Base-by-base conservation (phyloP, 352 stramenopile genomes). In the Phytopythium delawarense region DNA sequence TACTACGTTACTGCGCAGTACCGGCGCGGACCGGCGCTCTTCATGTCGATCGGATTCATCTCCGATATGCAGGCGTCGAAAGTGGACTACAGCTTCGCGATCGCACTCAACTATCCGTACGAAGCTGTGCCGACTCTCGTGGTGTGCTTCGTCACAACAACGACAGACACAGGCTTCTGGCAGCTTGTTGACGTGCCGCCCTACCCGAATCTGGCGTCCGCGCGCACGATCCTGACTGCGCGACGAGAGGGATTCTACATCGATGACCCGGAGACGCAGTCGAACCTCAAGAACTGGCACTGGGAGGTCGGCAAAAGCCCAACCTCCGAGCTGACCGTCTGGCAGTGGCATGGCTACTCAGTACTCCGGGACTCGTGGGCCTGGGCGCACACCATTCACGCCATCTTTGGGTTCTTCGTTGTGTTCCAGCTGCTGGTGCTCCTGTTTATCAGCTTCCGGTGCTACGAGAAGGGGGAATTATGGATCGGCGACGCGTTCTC, bases 401-500 rank as follows among this genome's bases (percentile, higher is more conserved):
- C 79, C 2, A 15, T 72, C n/a, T 81, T 87, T 34, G 78, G 64
- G 2, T n/a, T 75, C 12, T 66, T 84, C 39, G 64, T 68, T 30
- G 30, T 81, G 0, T 76, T 81, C 49, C 69, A 71, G 30, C 28
- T 88, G 0, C 51, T 66, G n/a, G 20, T 86, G 28, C 57, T 84
- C 4, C 46, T 79, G 5, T 61, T 87, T 4, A 59, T 76, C 4
- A 73, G 75, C 32, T 73, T 67, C 7, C 65, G 69, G 21, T 79
- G 76, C 20, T 54, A 76, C 5, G 18, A 56, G 0, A 59, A 67
- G 11, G 69, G 67, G 4, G 66, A 71, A 44, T 53, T 84, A 35
- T 88, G 73, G 76, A 63, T 84, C 28, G 76, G 76, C 30, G 73
- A 82, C 21, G 73, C 76, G 1, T 84, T 84, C 48, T 63, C 70